A percentile compares a stretch with the other conserved stretches of the same genome.
These are phyloP conservation scores for Sclerotiophoma versabilis DNA, from an alignment of 2,329 filamentous ascomycete genomes.

Conservation along the genomic window DNA sequence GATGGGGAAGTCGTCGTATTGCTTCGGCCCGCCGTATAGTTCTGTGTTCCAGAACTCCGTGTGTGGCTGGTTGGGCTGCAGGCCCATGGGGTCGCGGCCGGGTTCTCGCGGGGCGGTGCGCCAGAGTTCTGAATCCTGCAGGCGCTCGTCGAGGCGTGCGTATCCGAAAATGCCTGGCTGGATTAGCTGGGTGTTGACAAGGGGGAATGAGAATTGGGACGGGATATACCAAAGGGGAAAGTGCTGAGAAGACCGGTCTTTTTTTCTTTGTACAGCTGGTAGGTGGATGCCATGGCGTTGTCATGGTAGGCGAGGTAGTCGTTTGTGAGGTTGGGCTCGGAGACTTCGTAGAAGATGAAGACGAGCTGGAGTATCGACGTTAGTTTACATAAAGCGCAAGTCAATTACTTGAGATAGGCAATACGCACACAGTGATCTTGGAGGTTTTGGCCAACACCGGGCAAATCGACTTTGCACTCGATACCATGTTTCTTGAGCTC, in stretches of 20 bases:
- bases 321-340: slow-evolving; percentile 62
- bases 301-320: slow-evolving; percentile 65
- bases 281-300: slow-evolving; percentile 58
- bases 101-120: slow-evolving; percentile 53
- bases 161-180: slow-evolving; percentile 61
- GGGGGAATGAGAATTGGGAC: background rate
- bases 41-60: slow-evolving; percentile 70
- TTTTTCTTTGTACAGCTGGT: slow-evolving; percentile 64
- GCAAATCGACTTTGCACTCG: slow-evolving; percentile 60
- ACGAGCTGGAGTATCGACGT: slow-evolving; percentile 45
- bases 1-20: slow-evolving; percentile 62
- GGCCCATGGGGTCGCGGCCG: slow-evolving; percentile 67
- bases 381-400: slow-evolving; percentile 49
- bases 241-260: slow-evolving; percentile 66
- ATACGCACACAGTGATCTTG: slow-evolving; percentile 67
- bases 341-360: slow-evolving; percentile 68
- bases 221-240: slow-evolving; percentile 62
- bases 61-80: slow-evolving; percentile 64
- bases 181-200: background rate
- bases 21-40: slow-evolving; percentile 67
- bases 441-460: slow-evolving; percentile 69
- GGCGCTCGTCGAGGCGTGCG: slow-evolving; percentile 66
- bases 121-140: slow-evolving; percentile 64
- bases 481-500: slow-evolving; percentile 63
- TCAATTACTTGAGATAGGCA: background rate